Conservation (phyloP, 371 early-diverging fungal genomes). For the Mucor mucedo region DNA sequence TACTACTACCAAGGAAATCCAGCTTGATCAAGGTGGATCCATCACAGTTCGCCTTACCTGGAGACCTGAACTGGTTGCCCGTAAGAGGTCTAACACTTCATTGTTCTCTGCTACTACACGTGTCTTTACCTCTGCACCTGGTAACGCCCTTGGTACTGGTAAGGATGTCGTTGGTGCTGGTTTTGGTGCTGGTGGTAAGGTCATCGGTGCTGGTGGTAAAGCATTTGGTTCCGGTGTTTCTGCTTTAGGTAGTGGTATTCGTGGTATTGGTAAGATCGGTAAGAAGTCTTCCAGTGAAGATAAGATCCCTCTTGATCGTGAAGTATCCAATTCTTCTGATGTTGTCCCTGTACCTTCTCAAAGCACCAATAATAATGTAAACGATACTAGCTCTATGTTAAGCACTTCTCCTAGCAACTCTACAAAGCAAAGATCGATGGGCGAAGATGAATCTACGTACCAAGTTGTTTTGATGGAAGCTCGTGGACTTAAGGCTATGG, state of each 20-base stretch:
- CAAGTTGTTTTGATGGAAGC: slow-evolving; percentile 60
- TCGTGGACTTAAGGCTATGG: slow-evolving; percentile 62
- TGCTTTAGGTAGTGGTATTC: slow-evolving; percentile 43
- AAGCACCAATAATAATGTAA: slow-evolving; percentile 2
- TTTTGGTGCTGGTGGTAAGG: slow-evolving; percentile 45
- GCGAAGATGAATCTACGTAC: slow-evolving; percentile 42
- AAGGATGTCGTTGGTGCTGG: slow-evolving; percentile 46
- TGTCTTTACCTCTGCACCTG: slow-evolving; percentile 47
- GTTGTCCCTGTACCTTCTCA: neutral
- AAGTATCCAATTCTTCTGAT: neutral
- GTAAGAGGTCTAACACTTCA: slow-evolving; percentile 43
- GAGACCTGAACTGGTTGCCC: slow-evolving; percentile 53
- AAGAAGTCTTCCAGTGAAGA: slow-evolving; percentile 21
- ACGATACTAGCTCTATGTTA: slow-evolving; percentile 13
- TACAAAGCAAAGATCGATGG: slow-evolving; percentile 15
- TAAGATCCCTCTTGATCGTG: neutral
- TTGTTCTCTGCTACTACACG: slow-evolving; percentile 51
- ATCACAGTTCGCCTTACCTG: slow-evolving; percentile 46
- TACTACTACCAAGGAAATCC: slow-evolving; percentile 39
- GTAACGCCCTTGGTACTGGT: slow-evolving; percentile 45
- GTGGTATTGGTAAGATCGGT: slow-evolving; percentile 40
- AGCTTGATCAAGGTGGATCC: slow-evolving; percentile 28
- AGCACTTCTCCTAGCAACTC: slow-evolving; percentile 25
- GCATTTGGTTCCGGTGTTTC: slow-evolving; percentile 45
- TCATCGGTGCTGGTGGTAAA: slow-evolving; percentile 46